phyloP scores from a whole-genome alignment of 2,329 filamentous ascomycete species.

The Aspergillus sp. region DNA sequence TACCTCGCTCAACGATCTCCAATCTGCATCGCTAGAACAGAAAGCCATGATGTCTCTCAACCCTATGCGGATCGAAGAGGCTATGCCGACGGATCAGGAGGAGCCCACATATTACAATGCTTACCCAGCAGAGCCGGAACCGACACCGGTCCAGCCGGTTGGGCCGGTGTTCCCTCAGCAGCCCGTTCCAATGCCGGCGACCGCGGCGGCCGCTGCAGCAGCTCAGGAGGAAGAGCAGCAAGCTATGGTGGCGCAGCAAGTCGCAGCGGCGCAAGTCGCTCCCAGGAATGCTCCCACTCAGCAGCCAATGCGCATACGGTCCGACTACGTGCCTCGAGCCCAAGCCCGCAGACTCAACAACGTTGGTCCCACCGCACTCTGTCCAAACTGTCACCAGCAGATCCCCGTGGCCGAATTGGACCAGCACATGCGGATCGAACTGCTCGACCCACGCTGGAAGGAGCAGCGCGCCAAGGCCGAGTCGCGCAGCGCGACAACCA shows the following conservation, averaged over 20 bases:
- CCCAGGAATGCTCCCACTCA: slow-evolving; percentile 54
- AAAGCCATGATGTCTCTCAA: slow-evolving; percentile 84
- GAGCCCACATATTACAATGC: slow-evolving; percentile 46
- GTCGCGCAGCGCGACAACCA: slow-evolving; percentile 74
- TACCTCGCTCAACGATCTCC: slow-evolving; percentile 79
- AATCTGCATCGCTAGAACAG: slow-evolving; percentile 90
- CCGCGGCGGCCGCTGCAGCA: slow-evolving; percentile 9
- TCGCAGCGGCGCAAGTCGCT: slow-evolving; percentile 71
- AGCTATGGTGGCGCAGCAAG: slow-evolving; percentile 52
- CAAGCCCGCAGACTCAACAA: slow-evolving; percentile 62
- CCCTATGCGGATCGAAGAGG: slow-evolving; percentile 83
- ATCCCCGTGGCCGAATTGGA: slow-evolving; percentile 82
- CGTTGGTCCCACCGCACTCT: slow-evolving; percentile 58
- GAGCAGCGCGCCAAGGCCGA: slow-evolving; percentile 89
- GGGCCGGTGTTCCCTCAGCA: slow-evolving; percentile 19
- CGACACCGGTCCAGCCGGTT: slow-evolving; percentile 18
- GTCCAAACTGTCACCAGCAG: slow-evolving; percentile 86
- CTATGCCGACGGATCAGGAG: slow-evolving; percentile 72
- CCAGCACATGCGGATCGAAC: slow-evolving; percentile 88
- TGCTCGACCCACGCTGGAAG: slow-evolving; percentile 90
- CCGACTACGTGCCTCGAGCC: slow-evolving; percentile 83
- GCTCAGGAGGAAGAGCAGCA: slow-evolving; percentile 53
- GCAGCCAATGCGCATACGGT: slow-evolving; percentile 75
- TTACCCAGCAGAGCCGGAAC: slow-evolving; percentile 35
- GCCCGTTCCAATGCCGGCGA: slow-evolving; percentile 21